Evolutionary conservation across 2,329 filamentous ascomycete genomes (phyloP).

Genomic region (Talaromyces sp.): DNA sequence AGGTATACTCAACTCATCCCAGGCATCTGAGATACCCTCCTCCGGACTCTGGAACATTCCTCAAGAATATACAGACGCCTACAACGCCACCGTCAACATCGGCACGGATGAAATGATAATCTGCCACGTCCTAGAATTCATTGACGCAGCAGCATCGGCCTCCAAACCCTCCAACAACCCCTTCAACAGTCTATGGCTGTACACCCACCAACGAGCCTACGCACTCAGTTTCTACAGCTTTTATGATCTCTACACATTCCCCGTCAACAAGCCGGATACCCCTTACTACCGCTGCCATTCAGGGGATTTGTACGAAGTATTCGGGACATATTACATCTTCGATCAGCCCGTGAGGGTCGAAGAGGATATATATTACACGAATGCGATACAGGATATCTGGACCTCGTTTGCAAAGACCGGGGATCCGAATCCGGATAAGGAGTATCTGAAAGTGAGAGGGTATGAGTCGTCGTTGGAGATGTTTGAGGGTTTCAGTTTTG

Average conservation of each 20-base stretch:
- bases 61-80: slow-evolving; percentile 2
- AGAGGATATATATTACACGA: slow-evolving; percentile 15
- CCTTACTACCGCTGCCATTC: slow-evolving; percentile 15
- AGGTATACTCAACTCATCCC: neutral
- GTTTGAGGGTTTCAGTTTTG: neutral
- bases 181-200: slow-evolving; percentile 14
- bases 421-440: slow-evolving; percentile 9
- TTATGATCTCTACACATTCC: slow-evolving; percentile 15
- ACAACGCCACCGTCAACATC: slow-evolving; percentile 14
- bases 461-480: slow-evolving; percentile 5
- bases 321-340: slow-evolving; percentile 16
- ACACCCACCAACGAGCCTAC: slow-evolving; percentile 13
- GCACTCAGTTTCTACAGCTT: slow-evolving; percentile 11
- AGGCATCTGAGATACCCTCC: neutral
- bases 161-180: neutral
- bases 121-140: slow-evolving; percentile 7
- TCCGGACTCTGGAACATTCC: slow-evolving; percentile 13
- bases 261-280: slow-evolving; percentile 7
- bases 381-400: slow-evolving; percentile 15
- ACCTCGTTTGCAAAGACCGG: slow-evolving; percentile 13
- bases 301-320: slow-evolving; percentile 12
- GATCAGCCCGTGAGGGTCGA: slow-evolving; percentile 10
- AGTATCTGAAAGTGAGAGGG: slow-evolving; percentile 2
- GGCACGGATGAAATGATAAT: slow-evolving; percentile 11
- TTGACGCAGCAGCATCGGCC: slow-evolving; percentile 5